Percentiles rank a stretch among this genome's conserved stretches.
phyloP scores from a whole-genome alignment of 2,329 filamentous ascomycete species.

The Stagonosporopsis vannaccii region DNA sequence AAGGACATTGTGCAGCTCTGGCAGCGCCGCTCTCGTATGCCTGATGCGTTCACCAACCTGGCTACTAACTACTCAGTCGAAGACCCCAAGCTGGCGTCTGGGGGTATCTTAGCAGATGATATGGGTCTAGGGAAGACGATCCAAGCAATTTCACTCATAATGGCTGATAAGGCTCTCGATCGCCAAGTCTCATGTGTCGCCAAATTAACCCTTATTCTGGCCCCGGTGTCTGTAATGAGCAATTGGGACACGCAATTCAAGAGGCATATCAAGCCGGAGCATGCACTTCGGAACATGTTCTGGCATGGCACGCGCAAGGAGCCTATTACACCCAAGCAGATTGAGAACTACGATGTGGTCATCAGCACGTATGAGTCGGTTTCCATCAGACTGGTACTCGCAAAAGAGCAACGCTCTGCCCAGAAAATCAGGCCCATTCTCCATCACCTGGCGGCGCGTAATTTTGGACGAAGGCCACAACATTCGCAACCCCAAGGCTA shows the following conservation, averaged over 20 bases:
- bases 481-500: slow-evolving; percentile 79
- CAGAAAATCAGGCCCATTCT: slow-evolving; percentile 58
- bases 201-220: slow-evolving; percentile 77
- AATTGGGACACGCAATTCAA: slow-evolving; percentile 86
- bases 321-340: slow-evolving; percentile 58
- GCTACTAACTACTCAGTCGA: slow-evolving; percentile 73
- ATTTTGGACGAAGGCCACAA: slow-evolving; percentile 61
- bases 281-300: slow-evolving; percentile 70
- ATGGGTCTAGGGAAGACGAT: slow-evolving; percentile 94
- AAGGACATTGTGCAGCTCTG: slow-evolving; percentile 77
- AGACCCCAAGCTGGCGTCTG: slow-evolving; percentile 72
- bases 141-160: slow-evolving; percentile 81
- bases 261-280: slow-evolving; percentile 71
- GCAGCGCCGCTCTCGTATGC: slow-evolving; percentile 61
- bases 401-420: slow-evolving; percentile 48
- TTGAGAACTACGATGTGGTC: slow-evolving; percentile 75
- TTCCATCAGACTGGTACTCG: slow-evolving; percentile 68
- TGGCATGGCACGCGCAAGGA: slow-evolving; percentile 73
- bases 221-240: slow-evolving; percentile 85
- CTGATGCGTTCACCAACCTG: slow-evolving; percentile 67
- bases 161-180: slow-evolving; percentile 59
- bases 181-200: slow-evolving; percentile 27
- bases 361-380: slow-evolving; percentile 86
- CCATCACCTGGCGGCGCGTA: slow-evolving; percentile 76
- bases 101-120: slow-evolving; percentile 88